These are phyloP conservation scores for Linnemannia exigua DNA, from an alignment of 192 early-diverging fungal genomes.

Conservation along the genomic window DNA sequence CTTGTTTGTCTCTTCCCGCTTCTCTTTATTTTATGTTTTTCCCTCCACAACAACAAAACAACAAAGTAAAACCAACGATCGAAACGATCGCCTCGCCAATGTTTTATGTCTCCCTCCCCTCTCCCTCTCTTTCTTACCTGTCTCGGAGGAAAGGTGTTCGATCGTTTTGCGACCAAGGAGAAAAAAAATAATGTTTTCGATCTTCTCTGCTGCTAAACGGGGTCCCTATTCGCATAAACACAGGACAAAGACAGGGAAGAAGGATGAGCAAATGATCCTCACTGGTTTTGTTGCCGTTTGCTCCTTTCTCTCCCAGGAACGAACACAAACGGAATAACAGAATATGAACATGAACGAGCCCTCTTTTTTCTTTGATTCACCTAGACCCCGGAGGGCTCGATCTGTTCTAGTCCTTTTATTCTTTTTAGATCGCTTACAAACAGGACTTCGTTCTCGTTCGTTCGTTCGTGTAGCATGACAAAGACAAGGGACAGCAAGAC, in stretches of 20 bases:
- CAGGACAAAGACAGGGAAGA: neutral
- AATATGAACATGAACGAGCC: neutral
- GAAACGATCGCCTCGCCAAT: neutral
- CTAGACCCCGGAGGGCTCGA: neutral
- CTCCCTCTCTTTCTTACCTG: neutral
- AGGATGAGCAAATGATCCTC: slow-evolving; percentile 4
- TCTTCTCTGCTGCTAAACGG: neutral
- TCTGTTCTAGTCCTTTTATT: neutral
- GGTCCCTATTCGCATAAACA: neutral
- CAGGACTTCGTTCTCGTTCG: neutral
- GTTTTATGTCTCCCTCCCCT: neutral
- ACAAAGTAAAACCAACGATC: neutral
- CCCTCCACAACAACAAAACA: neutral
- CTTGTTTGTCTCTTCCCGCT: neutral
- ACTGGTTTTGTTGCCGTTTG: neutral
- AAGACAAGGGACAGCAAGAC: neutral
- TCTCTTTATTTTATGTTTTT: too few species aligned
- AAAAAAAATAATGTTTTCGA: neutral
- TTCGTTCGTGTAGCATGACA: slow-evolving; percentile 10
- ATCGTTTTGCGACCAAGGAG: neutral
- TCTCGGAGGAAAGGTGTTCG: slow-evolving; percentile 1
- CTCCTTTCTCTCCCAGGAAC: neutral
- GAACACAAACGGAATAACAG: neutral
- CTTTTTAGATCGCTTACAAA: neutral
- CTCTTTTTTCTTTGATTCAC: too few species aligned